These are phyloP conservation scores for Tuber aestivum DNA, from an alignment of 495 filamentous ascomycete species.

Conservation along the genomic window DNA sequence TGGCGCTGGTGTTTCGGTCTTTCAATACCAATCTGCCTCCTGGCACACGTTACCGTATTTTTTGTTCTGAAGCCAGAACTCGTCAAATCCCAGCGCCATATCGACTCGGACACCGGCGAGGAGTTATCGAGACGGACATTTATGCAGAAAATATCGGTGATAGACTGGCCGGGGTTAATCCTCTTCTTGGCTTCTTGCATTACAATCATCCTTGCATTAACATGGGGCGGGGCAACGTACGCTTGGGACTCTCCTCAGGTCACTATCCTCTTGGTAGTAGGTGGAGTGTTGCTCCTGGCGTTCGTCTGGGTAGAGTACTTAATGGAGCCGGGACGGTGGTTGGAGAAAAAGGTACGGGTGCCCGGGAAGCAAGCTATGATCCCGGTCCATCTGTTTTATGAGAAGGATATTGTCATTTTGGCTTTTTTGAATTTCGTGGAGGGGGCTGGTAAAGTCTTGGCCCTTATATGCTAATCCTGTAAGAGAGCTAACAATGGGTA, in stretches of 20 bases:
- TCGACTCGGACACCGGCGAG: background rate
- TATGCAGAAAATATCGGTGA: background rate
- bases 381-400: conserved; percentile 30
- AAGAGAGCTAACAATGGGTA: conserved; percentile 5
- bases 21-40: background rate
- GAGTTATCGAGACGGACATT: background rate
- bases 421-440: conserved; percentile 32
- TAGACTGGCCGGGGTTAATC: background rate
- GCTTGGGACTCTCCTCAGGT: background rate
- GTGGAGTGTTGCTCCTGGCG: background rate
- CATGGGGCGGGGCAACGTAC: background rate
- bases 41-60: background rate
- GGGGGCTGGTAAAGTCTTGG: background rate
- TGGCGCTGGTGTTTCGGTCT: background rate
- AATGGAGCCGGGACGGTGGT: background rate
- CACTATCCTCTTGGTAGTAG: background rate
- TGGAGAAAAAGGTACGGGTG: background rate
- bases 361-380: conserved; percentile 28
- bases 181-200: background rate
- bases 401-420: conserved; percentile 32
- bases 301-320: background rate
- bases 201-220: background rate
- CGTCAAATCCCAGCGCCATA: background rate
- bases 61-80: background rate
- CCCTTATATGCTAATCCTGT: background rate